Evolutionary conservation across 1,139 yeast species (phyloP).

Genomic region (Kodamaea sp.): DNA sequence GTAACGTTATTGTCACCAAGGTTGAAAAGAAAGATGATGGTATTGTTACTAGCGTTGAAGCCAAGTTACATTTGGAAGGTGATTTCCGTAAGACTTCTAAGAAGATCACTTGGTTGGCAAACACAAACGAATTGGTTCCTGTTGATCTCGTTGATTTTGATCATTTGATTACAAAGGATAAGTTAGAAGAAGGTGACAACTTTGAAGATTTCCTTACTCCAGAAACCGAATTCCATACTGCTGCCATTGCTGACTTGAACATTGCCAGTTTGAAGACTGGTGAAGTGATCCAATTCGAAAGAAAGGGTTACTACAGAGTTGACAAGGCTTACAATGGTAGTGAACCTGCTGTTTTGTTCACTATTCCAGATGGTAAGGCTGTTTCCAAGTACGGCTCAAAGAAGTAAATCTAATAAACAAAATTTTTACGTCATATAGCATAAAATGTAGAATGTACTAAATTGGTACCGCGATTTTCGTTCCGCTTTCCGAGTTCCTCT

Average conservation of each 20-base stretch:
- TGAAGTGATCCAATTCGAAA: conserved; percentile 89
- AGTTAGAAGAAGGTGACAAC: conserved; percentile 90
- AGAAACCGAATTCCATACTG: conserved; percentile 77
- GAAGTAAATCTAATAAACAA: conserved; percentile 18
- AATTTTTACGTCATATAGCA: background rate
- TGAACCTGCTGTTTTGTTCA: conserved; percentile 73
- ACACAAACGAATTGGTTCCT: conserved; percentile 63
- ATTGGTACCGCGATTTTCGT: background rate
- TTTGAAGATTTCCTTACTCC: conserved; percentile 92
- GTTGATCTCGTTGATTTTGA: conserved; percentile 90
- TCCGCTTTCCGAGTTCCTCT: background rate
- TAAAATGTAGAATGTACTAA: background rate
- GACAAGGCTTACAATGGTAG: conserved; percentile 61
- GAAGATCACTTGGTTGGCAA: conserved; percentile 94
- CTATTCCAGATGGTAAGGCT: conserved; percentile 95
- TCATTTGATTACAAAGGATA: conserved; percentile 93
- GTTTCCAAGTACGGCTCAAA: conserved; percentile 78
- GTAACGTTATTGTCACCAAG: conserved; percentile 80
- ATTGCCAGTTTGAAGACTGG: conserved; percentile 74
- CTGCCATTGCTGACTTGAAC: conserved; percentile 79
- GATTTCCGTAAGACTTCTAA: conserved; percentile 96
- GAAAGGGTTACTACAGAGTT: conserved; percentile 93
- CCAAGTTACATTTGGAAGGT: conserved; percentile 86
- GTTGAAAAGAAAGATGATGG: conserved; percentile 56
- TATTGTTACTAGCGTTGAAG: conserved; percentile 61